A percentile compares a stretch with the other conserved stretches of the same genome.
phyloP scores from a whole-genome alignment of 2,329 filamentous ascomycete species.

The Ascosphaera apis region DNA sequence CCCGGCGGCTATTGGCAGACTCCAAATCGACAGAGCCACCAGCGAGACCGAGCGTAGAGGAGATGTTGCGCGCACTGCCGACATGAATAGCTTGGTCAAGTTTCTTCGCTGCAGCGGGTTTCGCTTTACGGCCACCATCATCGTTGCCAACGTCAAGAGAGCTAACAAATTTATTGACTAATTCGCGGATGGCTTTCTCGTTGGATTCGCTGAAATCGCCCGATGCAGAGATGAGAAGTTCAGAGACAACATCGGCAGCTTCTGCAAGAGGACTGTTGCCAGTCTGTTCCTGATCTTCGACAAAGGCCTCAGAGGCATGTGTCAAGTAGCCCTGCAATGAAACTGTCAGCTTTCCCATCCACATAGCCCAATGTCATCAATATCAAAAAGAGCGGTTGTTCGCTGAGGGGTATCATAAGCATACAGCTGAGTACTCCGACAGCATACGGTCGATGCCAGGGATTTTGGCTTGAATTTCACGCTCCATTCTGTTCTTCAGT shows the following conservation, averaged over 20 bases:
- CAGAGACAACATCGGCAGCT: slow-evolving; percentile 63
- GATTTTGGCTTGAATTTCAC: slow-evolving; percentile 63
- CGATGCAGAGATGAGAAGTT: slow-evolving; percentile 79
- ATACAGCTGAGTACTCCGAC: slow-evolving; percentile 70
- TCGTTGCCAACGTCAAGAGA: slow-evolving; percentile 56
- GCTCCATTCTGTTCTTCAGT: slow-evolving; percentile 45
- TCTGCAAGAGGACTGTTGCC: slow-evolving; percentile 59
- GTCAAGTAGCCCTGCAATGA: slow-evolving; percentile 50
- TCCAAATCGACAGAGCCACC: slow-evolving; percentile 75
- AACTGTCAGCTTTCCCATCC: not conserved
- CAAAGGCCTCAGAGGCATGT: slow-evolving; percentile 71
- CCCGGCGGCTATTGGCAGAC: slow-evolving; percentile 75
- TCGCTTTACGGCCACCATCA: slow-evolving; percentile 41
- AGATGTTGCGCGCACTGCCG: slow-evolving; percentile 82
- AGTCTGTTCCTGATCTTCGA: slow-evolving; percentile 45
- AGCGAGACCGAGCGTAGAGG: slow-evolving; percentile 74
- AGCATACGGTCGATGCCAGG: slow-evolving; percentile 73
- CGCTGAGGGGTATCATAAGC: no score
- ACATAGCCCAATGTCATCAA: no score
- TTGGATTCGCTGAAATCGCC: slow-evolving; percentile 51
- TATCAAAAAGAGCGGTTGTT: no score
- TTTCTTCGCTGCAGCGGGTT: slow-evolving; percentile 55
- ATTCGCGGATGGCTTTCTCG: slow-evolving; percentile 53
- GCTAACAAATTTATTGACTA: slow-evolving; percentile 77
- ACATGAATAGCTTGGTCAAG: slow-evolving; percentile 92